Evolutionary conservation across 192 early-diverging fungal genomes (phyloP), one percentile per base, ranked within the genome.

Genomic region (Coemansia sp.): DNA sequence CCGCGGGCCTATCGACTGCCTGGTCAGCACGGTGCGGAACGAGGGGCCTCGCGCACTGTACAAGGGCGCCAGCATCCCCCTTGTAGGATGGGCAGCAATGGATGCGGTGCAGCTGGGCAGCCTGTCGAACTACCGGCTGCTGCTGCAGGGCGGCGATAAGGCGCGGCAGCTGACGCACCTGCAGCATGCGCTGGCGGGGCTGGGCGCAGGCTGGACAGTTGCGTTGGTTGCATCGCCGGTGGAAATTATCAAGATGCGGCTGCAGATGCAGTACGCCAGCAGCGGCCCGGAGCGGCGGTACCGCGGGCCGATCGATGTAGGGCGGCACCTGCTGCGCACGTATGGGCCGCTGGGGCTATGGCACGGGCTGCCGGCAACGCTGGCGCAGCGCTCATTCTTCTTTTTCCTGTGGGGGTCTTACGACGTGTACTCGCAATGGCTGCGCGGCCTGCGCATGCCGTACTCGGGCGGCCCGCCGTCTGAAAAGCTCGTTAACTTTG

Each of bases 41-140:
- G 89, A 91, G 59, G 87, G 87, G 2, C 64, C 80, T 13, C 78
- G 85, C 5, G 93, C 89, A 8, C 79, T 97, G 5, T 97, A 97
- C 79, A 93, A 93, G 65, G 94, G 94, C 40, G 91, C 93, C 12
- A 93, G 91, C 18, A 91, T 92, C 9, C 94, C 94, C 15, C 67
- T 97, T 42, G 61, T 97, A 45, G 94, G 94, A 11, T 97, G 92
- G 92, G 84, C 86, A 2, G 76, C 90, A 46, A 93, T 94, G 91
- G 92, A 94, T 48, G 71, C 80, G 6, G 72, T 79, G 21, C 76
- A 80, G 56, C 70, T 96, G 52, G 93, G 93, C 20, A 88, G 90
- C 2, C 67, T 96, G 38, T 89, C 90, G 26, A 92, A 93, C 72
- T 81, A 89, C 60, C 84, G 88, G 12, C 56, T 92, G 51, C 39